Conservation (phyloP, 1,139 yeast genomes). For the Sugiyamaella japonica region DNA sequence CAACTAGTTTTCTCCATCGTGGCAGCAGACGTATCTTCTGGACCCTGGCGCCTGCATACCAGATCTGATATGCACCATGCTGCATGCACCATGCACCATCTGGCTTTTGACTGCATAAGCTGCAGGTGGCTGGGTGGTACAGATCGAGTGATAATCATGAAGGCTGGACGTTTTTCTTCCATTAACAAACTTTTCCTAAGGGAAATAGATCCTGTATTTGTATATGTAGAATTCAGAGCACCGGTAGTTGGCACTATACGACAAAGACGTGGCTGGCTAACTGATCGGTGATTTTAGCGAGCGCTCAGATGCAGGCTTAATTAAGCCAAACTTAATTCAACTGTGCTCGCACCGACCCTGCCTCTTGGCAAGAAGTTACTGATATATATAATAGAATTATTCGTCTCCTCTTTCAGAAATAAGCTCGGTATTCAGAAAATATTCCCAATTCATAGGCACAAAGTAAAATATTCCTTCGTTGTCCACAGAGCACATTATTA, state of each 20-base stretch:
- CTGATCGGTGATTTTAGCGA: background rate
- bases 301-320: slow-evolving; percentile 1
- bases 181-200: background rate
- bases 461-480: background rate
- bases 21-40: background rate
- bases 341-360: background rate
- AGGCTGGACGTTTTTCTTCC: slow-evolving; percentile 3
- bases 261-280: slow-evolving; percentile 4
- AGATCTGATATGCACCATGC: slow-evolving; percentile 3
- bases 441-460: background rate
- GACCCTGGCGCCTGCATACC: background rate
- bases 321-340: background rate
- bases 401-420: background rate
- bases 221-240: no score
- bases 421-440: background rate
- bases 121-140: slow-evolving; percentile 15
- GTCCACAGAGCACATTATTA: background rate
- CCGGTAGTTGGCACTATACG: background rate
- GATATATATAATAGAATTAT: background rate
- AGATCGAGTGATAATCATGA: background rate
- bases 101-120: background rate
- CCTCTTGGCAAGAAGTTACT: background rate
- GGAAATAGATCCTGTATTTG: background rate
- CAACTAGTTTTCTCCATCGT: background rate
- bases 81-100: background rate